Evolutionary conservation across 1,139 yeast species (phyloP).

Genomic region (Debaryomyces udenii): DNA sequence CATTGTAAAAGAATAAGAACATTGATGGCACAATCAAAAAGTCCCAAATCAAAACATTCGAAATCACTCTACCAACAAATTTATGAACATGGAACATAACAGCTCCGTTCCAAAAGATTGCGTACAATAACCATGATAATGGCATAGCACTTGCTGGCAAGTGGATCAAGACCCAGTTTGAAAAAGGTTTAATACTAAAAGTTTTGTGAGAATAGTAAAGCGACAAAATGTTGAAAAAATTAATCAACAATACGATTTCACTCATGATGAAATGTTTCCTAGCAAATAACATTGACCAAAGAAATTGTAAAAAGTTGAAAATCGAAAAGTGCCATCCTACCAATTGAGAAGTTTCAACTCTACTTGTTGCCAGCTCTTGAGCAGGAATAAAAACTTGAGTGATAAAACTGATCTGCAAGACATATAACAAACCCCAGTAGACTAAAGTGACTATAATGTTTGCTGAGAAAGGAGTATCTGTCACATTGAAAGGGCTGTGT

Average conservation of each 20-base stretch:
- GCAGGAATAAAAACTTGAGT: slow-evolving; percentile 53
- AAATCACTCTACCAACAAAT: slow-evolving; percentile 64
- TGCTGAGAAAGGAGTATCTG: slow-evolving; percentile 69
- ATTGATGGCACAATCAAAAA: slow-evolving; percentile 66
- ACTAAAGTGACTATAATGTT: slow-evolving; percentile 53
- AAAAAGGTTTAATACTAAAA: slow-evolving; percentile 53
- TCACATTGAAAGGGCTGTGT: slow-evolving; percentile 48
- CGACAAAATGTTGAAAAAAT: slow-evolving; percentile 58
- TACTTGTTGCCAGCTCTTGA: slow-evolving; percentile 23
- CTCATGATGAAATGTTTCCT: slow-evolving; percentile 55
- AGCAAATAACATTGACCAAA: slow-evolving; percentile 66
- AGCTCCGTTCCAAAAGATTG: slow-evolving; percentile 84
- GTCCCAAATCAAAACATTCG: slow-evolving; percentile 79
- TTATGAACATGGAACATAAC: slow-evolving; percentile 60
- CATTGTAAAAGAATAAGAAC: slow-evolving; percentile 61
- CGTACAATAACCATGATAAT: slow-evolving; percentile 71
- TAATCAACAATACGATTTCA: slow-evolving; percentile 58
- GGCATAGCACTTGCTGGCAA: slow-evolving; percentile 71
- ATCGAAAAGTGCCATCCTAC: slow-evolving; percentile 65
- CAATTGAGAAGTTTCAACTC: slow-evolving; percentile 29
- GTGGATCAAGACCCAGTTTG: slow-evolving; percentile 61
- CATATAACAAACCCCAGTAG: slow-evolving; percentile 60
- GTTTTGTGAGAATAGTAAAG: slow-evolving; percentile 66
- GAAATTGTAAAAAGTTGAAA: slow-evolving; percentile 60
- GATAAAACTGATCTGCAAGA: slow-evolving; percentile 58